These are phyloP conservation scores for Amesomyces nigricolor DNA, from an alignment of 2,329 filamentous ascomycete genomes.

Conservation along the genomic window DNA sequence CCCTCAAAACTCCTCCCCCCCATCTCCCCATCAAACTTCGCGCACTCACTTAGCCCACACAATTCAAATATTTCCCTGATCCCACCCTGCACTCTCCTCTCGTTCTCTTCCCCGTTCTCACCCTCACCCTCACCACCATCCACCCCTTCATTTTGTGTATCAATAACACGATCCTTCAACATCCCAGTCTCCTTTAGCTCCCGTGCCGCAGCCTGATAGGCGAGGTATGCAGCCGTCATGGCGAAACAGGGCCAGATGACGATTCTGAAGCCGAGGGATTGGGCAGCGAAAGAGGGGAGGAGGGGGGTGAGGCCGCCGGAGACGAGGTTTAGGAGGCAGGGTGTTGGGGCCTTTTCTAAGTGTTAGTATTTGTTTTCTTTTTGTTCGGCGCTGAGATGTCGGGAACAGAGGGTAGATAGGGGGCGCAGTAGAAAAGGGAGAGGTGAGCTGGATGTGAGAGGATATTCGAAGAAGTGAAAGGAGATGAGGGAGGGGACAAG, in stretches of 20 bases:
- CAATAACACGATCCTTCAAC: slow-evolving; percentile 24
- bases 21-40: slow-evolving; percentile 29
- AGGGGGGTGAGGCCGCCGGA: slow-evolving; percentile 32
- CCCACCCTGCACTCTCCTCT: slow-evolving; percentile 23
- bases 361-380: not conserved
- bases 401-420: too few relatives aligned
- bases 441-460: too few relatives aligned
- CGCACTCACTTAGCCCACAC: slow-evolving; percentile 28
- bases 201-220: slow-evolving; percentile 29
- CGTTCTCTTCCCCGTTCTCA: too few relatives aligned
- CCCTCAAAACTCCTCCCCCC: slow-evolving; percentile 29
- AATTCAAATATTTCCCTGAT: slow-evolving; percentile 30
- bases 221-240: slow-evolving; percentile 30
- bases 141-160: too few relatives aligned
- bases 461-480: too few relatives aligned
- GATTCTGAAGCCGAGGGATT: slow-evolving; percentile 29
- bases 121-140: too few relatives aligned
- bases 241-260: slow-evolving; percentile 32
- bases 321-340: slow-evolving; percentile 32
- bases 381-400: too few relatives aligned
- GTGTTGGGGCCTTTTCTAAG: slow-evolving; percentile 24
- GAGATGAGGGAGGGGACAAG: too few relatives aligned
- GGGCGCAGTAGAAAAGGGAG: too few relatives aligned
- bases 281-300: slow-evolving; percentile 27
- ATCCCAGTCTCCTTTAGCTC: slow-evolving; percentile 31